phyloP scores from a whole-genome alignment of 257 asterid genomes.

The Pogostemon cablin region DNA sequence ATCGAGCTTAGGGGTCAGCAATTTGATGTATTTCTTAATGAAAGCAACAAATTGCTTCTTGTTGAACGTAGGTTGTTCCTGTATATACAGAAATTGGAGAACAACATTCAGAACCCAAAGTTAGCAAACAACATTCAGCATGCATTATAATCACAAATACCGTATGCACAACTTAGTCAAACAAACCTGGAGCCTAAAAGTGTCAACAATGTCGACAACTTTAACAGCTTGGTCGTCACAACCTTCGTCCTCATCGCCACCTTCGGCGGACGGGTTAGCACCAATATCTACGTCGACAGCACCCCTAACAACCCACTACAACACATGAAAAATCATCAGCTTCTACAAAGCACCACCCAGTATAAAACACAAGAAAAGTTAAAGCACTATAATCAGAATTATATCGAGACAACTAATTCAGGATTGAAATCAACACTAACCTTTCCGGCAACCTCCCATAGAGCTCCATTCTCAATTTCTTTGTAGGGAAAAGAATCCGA shows the following conservation, averaged over 20 bases:
- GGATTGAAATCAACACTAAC: constrained; percentile 30
- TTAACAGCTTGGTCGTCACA: too few relatives aligned
- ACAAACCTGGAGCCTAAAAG: constrained; percentile 83
- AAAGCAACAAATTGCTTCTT: constrained; percentile 68
- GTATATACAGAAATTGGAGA: background rate
- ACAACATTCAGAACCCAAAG: background rate
- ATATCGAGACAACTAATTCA: too few relatives aligned
- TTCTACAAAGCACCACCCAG: too few relatives aligned
- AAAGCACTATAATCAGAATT: too few relatives aligned
- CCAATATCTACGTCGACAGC: too few relatives aligned
- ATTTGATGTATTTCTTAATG: constrained; percentile 75
- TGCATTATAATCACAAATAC: background rate
- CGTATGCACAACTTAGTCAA: background rate
- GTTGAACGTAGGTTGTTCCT: constrained; percentile 95
- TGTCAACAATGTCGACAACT: constrained; percentile 44
- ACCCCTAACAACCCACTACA: constrained; percentile 65
- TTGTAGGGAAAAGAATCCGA: constrained; percentile 90
- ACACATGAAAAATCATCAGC: background rate
- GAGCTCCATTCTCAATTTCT: constrained; percentile 66
- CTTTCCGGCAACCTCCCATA: constrained; percentile 95
- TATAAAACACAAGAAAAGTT: too few relatives aligned
- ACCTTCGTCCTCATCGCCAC: too few relatives aligned
- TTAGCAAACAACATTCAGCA: background rate
- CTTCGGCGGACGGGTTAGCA: too few relatives aligned
- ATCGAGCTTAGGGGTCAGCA: constrained; percentile 65